Evolutionary conservation across 2,329 filamentous ascomycete genomes (phyloP).

Genomic region (Lasiodiplodia hormozganensis): DNA sequence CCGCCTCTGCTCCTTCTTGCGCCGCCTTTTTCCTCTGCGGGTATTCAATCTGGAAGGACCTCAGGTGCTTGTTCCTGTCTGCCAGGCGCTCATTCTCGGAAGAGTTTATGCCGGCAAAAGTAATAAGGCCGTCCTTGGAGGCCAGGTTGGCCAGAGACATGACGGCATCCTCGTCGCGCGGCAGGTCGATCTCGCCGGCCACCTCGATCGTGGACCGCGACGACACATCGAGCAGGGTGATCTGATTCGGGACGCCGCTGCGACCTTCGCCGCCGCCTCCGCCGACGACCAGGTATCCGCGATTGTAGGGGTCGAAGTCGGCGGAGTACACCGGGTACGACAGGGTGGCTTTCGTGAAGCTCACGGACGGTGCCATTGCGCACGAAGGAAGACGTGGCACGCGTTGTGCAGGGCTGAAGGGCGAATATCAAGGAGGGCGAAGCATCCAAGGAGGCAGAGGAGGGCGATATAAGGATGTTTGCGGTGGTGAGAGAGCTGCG

Average conservation of each 20-base stretch:
- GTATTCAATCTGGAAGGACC: slow-evolving; percentile 71
- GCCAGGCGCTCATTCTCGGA: slow-evolving; percentile 73
- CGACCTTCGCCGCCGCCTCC: slow-evolving; percentile 79
- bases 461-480: slow-evolving; percentile 2
- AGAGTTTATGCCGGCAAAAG: slow-evolving; percentile 83
- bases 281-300: slow-evolving; percentile 77
- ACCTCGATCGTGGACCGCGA: slow-evolving; percentile 67
- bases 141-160: slow-evolving; percentile 77
- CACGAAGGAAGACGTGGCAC: not conserved
- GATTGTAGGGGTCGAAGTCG: slow-evolving; percentile 84
- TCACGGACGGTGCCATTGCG: slow-evolving; percentile 41
- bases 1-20: slow-evolving; percentile 40
- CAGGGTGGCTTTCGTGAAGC: slow-evolving; percentile 69
- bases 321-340: slow-evolving; percentile 86
- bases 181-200: slow-evolving; percentile 77
- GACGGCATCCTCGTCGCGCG: slow-evolving; percentile 86
- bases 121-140: slow-evolving; percentile 61
- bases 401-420: not conserved
- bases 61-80: slow-evolving; percentile 84
- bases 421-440: not conserved
- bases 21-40: slow-evolving; percentile 52
- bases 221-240: slow-evolving; percentile 77
- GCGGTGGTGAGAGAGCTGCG: not conserved
- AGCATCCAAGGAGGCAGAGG: not conserved
- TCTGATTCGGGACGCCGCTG: slow-evolving; percentile 85